Conservation (phyloP, 139 green algal genomes). For the Volvox africanus region DNA sequence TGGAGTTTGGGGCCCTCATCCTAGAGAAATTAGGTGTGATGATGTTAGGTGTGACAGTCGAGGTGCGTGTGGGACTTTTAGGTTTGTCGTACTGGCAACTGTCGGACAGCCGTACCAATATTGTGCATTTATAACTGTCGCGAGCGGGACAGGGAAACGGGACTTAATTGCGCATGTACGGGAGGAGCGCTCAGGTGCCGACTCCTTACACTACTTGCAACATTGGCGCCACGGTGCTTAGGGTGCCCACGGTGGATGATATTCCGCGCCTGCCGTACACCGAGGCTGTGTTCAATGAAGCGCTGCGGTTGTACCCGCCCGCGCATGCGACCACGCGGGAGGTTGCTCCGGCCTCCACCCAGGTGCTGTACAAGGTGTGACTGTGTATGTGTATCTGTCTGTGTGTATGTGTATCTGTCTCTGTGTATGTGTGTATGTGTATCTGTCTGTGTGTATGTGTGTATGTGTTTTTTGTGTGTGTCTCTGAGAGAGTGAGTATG, state of each 20-base stretch:
- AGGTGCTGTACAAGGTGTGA: neutral
- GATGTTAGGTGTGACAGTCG: neutral
- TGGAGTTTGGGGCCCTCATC: too few relatives aligned
- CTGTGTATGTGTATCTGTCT: neutral
- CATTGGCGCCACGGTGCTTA: neutral
- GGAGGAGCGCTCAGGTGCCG: too few relatives aligned
- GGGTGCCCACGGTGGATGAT: neutral
- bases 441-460: neutral
- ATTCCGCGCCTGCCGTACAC: slow-evolving; percentile 61
- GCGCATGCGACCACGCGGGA: slow-evolving; percentile 23
- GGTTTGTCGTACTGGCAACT: too few relatives aligned
- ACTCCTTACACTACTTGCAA: too few relatives aligned
- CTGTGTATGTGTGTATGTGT: neutral
- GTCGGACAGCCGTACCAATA: too few relatives aligned
- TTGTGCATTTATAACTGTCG: too few relatives aligned
- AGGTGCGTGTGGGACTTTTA: too few relatives aligned
- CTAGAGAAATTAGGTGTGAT: neutral
- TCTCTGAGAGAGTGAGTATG: too few relatives aligned
- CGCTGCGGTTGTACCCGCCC: slow-evolving; percentile 70
- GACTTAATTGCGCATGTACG: too few relatives aligned
- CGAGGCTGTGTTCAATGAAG: slow-evolving; percentile 69
- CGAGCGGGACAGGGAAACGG: too few relatives aligned
- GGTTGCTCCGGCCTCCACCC: neutral
- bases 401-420: neutral
- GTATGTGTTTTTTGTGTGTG: too few relatives aligned